A percentile compares a stretch with the other conserved stretches of the same genome.
Evolutionary conservation across 78 protist genomes (phyloP).

Genomic region (Protostelium mycophagum): DNA sequence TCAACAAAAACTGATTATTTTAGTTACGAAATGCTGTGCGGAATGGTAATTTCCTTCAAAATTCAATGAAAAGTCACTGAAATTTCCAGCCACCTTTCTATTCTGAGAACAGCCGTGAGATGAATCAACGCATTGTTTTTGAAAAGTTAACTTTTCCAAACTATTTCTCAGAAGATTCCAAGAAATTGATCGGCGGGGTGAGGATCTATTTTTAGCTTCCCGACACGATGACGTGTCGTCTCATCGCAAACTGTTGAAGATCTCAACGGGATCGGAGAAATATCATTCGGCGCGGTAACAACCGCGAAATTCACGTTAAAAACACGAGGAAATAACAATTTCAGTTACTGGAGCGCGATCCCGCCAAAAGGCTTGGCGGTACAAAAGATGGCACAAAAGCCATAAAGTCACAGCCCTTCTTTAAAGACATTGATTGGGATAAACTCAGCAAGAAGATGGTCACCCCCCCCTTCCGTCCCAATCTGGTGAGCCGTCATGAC

Average conservation of each 20-base stretch:
- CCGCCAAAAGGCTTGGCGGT: background rate
- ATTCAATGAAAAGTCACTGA: background rate
- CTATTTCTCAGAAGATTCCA: background rate
- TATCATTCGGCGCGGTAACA: too few relatives aligned
- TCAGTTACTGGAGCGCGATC: constrained; percentile 11
- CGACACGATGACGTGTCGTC: too few relatives aligned
- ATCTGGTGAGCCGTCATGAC: background rate
- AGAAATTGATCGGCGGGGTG: background rate
- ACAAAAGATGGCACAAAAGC: constrained; percentile 15
- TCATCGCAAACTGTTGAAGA: too few relatives aligned
- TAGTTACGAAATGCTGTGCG: constrained; percentile 67
- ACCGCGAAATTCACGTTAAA: too few relatives aligned
- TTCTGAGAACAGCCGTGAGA: constrained; percentile 38
- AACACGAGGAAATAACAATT: too few relatives aligned
- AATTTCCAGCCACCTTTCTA: constrained; percentile 51
- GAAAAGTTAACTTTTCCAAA: constrained; percentile 1
- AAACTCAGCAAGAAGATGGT: constrained; percentile 30
- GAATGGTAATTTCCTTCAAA: constrained; percentile 5
- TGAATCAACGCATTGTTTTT: constrained; percentile 46
- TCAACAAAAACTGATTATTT: background rate
- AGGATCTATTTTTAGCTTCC: too few relatives aligned
- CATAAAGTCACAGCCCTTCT: constrained; percentile 80
- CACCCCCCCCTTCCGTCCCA: constrained; percentile 58
- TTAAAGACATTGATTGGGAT: constrained; percentile 75
- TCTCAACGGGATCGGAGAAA: too few relatives aligned